Base-by-base conservation (phyloP, 805 yeast genomes). In the Cyberlindnera galapagoensis region DNA sequence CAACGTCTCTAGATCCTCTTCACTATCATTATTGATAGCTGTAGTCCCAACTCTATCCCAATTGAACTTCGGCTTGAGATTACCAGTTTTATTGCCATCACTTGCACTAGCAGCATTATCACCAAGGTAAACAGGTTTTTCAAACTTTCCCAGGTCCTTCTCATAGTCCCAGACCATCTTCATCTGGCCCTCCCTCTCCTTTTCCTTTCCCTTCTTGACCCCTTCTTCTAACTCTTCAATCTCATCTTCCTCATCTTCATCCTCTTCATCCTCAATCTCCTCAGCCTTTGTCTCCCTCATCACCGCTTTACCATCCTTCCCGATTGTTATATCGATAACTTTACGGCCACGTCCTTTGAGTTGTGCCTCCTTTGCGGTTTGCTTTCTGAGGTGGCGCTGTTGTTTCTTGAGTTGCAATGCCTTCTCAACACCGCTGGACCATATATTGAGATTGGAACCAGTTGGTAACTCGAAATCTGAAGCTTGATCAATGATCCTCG, bases 401-500 rank as follows among this genome's bases (percentile, higher is more conserved):
- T 88, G 97, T 44, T 76, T 76, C 54, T 87, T 86, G 46, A 92
- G 61, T 52, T 84, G 86, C 36, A 86, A 62, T 0, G 97, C 97
- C 44, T 92, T 73, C 46, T 94, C 97, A 33, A 79, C 68, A 2
- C 95, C 79, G 23, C 67, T 63, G 0, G 94, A 77, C 97, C 98
- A 92, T 40, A 80, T 62, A 43, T 74, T 80, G 24, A 69, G 49
- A 20, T 65, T 67, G 1, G 69, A 59, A 3, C 63, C 62, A 0
- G 85, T 74, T 21, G 67, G 59, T 34, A 79, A 57, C 30, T 84
- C 94, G 52, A 73, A 85, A 53, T 92, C 98, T 5, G 94, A 75
- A 0, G 94, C 96, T 51, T 85, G 80, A 53, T 92, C 99, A 24
- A 94, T 88, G 41, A 92, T 86, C 45, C 74, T 76, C 0, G 98